A percentile compares a stretch with the other conserved stretches of the same genome.
Conservation (phyloP, 2,329 filamentous ascomycete species). For the Pseudocercospora crystallina region DNA sequence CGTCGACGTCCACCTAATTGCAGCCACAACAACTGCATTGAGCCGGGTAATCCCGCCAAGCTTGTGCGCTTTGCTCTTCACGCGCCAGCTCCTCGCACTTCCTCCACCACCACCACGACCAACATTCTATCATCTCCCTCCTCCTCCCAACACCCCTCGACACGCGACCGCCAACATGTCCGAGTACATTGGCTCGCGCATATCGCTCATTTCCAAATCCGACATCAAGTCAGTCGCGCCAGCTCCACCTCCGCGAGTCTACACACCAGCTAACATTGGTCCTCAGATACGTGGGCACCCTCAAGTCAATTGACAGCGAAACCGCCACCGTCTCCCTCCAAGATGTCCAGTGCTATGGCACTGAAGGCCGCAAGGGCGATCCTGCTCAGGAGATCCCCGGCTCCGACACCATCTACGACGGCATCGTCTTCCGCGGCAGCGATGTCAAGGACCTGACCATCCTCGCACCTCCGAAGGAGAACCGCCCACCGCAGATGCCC, state of each 20-base stretch:
- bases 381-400: slow-evolving; percentile 79
- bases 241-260: slow-evolving; percentile 2
- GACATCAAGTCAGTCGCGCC: slow-evolving; percentile 74
- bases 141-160: slow-evolving; percentile 5
- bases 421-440: slow-evolving; percentile 96
- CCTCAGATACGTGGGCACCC: slow-evolving; percentile 83
- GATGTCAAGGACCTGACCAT: slow-evolving; percentile 98
- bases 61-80: no score
- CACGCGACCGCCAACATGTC: slow-evolving; percentile 47
- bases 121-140: slow-evolving; percentile 1
- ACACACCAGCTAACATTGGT: slow-evolving; percentile 9
- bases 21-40: no score
- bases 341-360: slow-evolving; percentile 91
- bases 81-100: not conserved
- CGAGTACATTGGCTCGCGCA: slow-evolving; percentile 74
- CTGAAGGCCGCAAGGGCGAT: slow-evolving; percentile 80
- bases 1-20: no score
- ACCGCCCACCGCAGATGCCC: slow-evolving; percentile 74
- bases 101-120: slow-evolving; percentile 7
- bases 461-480: slow-evolving; percentile 69
- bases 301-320: slow-evolving; percentile 98
- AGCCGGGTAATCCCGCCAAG: no score
- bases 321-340: slow-evolving; percentile 95
- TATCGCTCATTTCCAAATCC: slow-evolving; percentile 95
- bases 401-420: slow-evolving; percentile 90